Conservation (phyloP, 805 yeast genomes). For the Wickerhamiella sergipiensis region DNA sequence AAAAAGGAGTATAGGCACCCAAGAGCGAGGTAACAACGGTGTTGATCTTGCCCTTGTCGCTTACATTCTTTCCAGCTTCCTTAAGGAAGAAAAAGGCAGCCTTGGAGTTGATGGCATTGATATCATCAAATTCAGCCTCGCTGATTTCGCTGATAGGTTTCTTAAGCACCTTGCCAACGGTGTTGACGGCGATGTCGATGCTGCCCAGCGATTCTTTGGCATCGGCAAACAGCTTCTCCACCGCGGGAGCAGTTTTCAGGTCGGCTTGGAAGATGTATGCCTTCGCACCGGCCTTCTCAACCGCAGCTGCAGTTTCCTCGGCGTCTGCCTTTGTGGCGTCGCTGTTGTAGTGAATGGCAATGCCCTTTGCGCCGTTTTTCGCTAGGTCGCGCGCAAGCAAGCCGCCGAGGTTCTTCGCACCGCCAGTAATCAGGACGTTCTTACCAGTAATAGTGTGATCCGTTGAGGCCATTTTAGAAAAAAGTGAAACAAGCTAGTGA, state of each 20-base stretch:
- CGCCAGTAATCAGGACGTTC: constrained; percentile 45
- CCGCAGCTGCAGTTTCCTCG: constrained; percentile 27
- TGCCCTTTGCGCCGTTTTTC: constrained; percentile 33
- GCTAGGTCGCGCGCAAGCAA: constrained; percentile 42
- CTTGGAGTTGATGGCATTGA: constrained; percentile 43
- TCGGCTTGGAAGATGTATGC: constrained; percentile 32
- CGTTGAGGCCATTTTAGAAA: not conserved
- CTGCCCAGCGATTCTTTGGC: constrained; percentile 35
- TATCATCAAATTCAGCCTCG: constrained; percentile 40
- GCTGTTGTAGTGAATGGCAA: constrained; percentile 45
- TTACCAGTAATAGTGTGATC: constrained; percentile 27
- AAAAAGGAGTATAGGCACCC: constrained; percentile 49
- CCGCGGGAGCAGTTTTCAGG: constrained; percentile 31
- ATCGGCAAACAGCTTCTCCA: constrained; percentile 32
- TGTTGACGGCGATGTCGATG: constrained; percentile 52
- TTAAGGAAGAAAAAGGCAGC: constrained; percentile 48
- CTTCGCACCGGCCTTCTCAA: constrained; percentile 28
- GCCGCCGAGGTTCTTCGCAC: constrained; percentile 48
- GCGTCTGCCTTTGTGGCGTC: constrained; percentile 26
- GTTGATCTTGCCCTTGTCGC: constrained; percentile 41
- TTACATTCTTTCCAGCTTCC: constrained; percentile 38
- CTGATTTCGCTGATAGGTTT: constrained; percentile 40
- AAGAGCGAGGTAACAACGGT: constrained; percentile 48
- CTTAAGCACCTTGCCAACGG: constrained; percentile 54
- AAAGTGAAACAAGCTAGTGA: not conserved